Evolutionary conservation across 139 green algal species (phyloP).

Genomic region (Closterium sp.): DNA sequence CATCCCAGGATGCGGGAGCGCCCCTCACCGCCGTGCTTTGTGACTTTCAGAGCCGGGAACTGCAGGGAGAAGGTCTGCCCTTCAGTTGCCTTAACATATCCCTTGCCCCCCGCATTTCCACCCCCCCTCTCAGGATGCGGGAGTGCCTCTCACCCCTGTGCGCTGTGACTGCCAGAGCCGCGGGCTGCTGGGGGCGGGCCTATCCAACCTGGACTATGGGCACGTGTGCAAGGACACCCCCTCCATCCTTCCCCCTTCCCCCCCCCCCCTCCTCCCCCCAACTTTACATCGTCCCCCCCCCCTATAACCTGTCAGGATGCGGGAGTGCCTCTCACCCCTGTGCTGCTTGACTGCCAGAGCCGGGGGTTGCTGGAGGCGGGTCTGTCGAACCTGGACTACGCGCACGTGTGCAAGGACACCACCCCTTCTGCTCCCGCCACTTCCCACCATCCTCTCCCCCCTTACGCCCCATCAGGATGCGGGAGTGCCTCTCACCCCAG

Average conservation of each 20-base stretch:
- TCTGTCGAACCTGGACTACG: constrained; percentile 92
- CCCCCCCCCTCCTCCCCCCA: constrained; percentile 31
- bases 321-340: too few species aligned
- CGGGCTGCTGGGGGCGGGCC: constrained; percentile 60
- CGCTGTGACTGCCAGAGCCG: background rate
- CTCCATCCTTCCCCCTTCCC: too few species aligned
- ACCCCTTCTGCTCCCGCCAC: too few species aligned
- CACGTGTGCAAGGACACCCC: constrained; percentile 42
- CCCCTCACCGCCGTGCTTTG: background rate
- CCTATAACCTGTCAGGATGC: constrained; percentile 39
- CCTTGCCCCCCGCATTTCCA: background rate
- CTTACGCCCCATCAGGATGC: constrained; percentile 34
- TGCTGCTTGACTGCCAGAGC: too few species aligned
- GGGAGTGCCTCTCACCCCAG: too few species aligned
- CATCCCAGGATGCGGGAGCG: background rate
- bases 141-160: background rate
- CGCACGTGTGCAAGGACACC: constrained; percentile 60
- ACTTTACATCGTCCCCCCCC: too few species aligned
- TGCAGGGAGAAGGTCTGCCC: too few species aligned
- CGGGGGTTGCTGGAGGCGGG: constrained; percentile 63
- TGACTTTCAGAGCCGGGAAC: too few species aligned
- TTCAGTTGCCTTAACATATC: too few species aligned
- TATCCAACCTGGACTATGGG: constrained; percentile 92
- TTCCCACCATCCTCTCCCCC: background rate
- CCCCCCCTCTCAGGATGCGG: background rate